Evolutionary conservation across 2,329 filamentous ascomycete genomes (phyloP), one percentile per base, ranked within the genome.

Genomic region (Parastagonospora avenae): DNA sequence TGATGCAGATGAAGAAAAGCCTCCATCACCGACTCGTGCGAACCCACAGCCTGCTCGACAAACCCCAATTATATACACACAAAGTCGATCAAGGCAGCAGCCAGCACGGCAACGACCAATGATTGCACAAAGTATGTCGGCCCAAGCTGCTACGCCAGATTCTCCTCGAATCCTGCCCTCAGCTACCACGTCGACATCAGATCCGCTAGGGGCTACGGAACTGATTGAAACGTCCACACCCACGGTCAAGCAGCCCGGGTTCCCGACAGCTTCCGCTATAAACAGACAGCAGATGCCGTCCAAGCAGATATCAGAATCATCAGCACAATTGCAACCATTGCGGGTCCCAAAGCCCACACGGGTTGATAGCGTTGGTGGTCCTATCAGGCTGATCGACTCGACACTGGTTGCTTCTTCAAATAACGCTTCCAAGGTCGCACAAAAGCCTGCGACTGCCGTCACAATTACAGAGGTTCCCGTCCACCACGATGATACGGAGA

Each of bases 381-480:
- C 36, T 2, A 28, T 47, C 29, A 14, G 14, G 8, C n/a, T 35
- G 12, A 8, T 40, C 8, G 29, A 38, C 28, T 31, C 33, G 9
- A 28, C 27, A 1, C 12, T 14, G 7, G 8, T 6, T 4, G 19
- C 15, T 8, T 12, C n/a, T 1, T 10, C 15, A 4, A 33, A 14
- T n/a, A 30, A 27, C 9, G 16, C 12, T 30, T 11, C 14, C 2
- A 12, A 31, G 4, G 31, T 33, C 2, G n/a, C 38, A 1, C n/a
- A 28, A 37, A 60, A 62, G 19, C 36, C 30, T 2, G 41, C 15
- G 4, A 33, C 58, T 11, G 29, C 35, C 8, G 54, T 62, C 42
- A 38, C 42, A 11, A 32, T 45, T 9, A 12, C 31, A 3, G 42
- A 36, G 14, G 42, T 38, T 6, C 15, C 14, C 11, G 32, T 36